Base-by-base conservation (phyloP, 1,284 basidiomycete species). In the Ustilago shanxiensis region DNA sequence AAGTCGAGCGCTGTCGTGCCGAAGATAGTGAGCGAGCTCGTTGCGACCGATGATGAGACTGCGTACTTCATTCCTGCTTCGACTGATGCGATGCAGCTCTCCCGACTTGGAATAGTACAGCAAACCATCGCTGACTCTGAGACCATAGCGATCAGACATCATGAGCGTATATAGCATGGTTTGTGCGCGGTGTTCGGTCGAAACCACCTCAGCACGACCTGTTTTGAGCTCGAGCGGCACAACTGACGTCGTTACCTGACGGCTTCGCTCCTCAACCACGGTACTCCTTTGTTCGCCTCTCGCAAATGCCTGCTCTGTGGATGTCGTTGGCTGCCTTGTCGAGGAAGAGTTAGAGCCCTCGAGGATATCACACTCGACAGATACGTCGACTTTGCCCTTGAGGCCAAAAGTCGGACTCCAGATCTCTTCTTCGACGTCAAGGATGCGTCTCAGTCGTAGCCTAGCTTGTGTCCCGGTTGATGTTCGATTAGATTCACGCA, bases 161-260 rank as follows among this genome's bases (percentile, higher is more conserved):
- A 99, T 89, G 14, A 99, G 88, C 0, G 95, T 98, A 85, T 99
- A 99, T 7, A 99, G 88, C 92, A 98, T 95, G 0, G 97, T 99
- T 87, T 99, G 96, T 0, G 97, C 97, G 47, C 95, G 92, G 86
- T 99, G 97, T 79, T 96, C 94, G 11, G 74, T 78, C 35, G 2
- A 92, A 90, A 13, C 91, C 91, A 29, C 91, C 31, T 74, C 68
- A 87, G 1, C 91, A 87, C 57, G 92, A 88, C 97, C 96, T 0
- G 96, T 99, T 88, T 99, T 99, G 87, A 99, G 93, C 87, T 99
- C 97, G 53, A 99, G 90, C 1, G 96, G 85, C 80, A 92, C 89
- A 0, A 91, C 90, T 16, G 82, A 82, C 2, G 57, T 67, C 0
- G 41, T 58, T 2, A 72, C 22, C 4, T 52, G 41, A 10, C 22